Evolutionary conservation across 2,329 filamentous ascomycete species (phyloP), one percentile per base, ranked within the genome.

Genomic region (Pseudogymnoascus sp.): DNA sequence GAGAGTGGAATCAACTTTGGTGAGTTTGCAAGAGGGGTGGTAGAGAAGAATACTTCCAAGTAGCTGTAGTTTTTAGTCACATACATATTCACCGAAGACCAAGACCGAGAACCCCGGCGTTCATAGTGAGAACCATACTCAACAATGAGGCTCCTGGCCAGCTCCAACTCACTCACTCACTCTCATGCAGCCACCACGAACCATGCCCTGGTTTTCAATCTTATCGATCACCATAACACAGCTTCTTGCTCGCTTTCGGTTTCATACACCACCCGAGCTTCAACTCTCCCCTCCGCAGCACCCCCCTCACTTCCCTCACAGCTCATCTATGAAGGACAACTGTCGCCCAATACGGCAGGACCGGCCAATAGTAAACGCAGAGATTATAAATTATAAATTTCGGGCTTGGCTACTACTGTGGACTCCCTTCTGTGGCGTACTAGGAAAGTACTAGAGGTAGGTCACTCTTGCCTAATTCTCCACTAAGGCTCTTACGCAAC

Each of bases 1-100:
- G 78, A 82, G 71, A 80, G 84, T 68, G 81, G 83, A 37, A 79
- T 86, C 61, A 88, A 83, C 38, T 93, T 92, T 80, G 89, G 88
- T 20, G 83, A 88, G 69, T 91, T 92, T 78, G 89, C 89, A 28
- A 68, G 70, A 54, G 70, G 71, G 1, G 67, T 73, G 18, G 70
- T 73, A 12, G 71, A 67, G 63, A 72, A 72, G 65, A 73, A 73
- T 62, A 72, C 70, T 25, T 66, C 69, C 6, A 71, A 68, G 39
- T 71, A 63, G 60, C 37, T 33, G 58, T 37, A 58, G 16, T n/a
- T 35, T 18, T 58, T 36, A 37, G 54, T 35, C 14, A 20, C 54
- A 36, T 38, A 58, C n/a, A 35, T 57, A 57, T 60, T 33, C 25
- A 54, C 22, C n/a, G 25, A 30, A 12, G 47, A 16, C 22, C 6